Evolutionary conservation across 1,139 yeast species (phyloP), one percentile per base, ranked within the genome.

Genomic region (Taiozyma onychis): DNA sequence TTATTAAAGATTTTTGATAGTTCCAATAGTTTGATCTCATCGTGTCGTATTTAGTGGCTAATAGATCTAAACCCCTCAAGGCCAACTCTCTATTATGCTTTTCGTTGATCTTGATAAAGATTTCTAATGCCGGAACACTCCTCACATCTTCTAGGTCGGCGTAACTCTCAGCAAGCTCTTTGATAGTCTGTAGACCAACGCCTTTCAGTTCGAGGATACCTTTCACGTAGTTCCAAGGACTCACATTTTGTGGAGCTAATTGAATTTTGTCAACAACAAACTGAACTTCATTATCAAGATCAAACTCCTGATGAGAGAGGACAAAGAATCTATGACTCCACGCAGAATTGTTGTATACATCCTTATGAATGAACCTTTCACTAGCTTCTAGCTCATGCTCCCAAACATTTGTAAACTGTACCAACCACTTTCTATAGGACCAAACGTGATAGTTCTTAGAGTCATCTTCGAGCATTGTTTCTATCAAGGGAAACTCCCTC

Each of bases 381-480:
- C 80, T 75, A 62, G 78, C 85, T 9, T 62, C 65, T n/a, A 81
- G 57, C 62, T 90, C 96, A 41, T 65, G 57, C 6, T 64, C 65
- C 60, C 66, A 80, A 45, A 80, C 71, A 2, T 71, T 65, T 58
- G 83, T 83, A 56, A 71, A 72, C 37, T 74, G 73, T 21, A 86
- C 83, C 22, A 85, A 69, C 97, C 97, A 90, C 60, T 85, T 85
- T 49, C 91, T 70, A 61, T 90, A 89, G 1, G 96, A 80, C 99
- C 99, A 93, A 7, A 91, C 97, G 63, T 93, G 99, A 66, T 93
- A 95, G 70, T 93, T 93, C 65, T 93, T 93, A 14, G 84, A 68
- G 63, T 93, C 99, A 44, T 82, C 85, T 24, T 77, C 80, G 11
- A 93, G 69, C 85, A 91, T 85, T 44, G 78, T 69, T 45, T 76